phyloP scores from a whole-genome alignment of 2,329 filamentous ascomycete species.

The Fusarium solani-melongenae region DNA sequence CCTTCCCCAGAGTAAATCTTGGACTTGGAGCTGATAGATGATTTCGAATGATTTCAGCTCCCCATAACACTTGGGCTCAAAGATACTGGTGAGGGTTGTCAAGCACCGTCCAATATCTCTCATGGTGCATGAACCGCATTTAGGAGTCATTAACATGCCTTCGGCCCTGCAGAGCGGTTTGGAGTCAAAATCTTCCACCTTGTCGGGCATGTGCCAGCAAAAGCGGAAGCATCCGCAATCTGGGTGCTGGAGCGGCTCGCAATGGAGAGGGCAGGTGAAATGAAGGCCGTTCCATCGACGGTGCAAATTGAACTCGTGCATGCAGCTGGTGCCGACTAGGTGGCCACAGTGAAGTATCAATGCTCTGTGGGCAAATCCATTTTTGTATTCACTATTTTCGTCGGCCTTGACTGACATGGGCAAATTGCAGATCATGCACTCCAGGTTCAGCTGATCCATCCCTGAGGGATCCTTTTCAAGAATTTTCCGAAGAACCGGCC shows the following conservation, averaged over 20 bases:
- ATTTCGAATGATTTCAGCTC: background rate
- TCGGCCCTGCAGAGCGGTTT: too few relatives aligned
- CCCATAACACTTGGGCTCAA: accelerated
- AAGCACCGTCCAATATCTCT: background rate
- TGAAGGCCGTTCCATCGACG: too few relatives aligned
- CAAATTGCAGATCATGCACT: constrained; percentile 2
- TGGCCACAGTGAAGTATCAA: background rate
- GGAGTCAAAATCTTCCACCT: background rate
- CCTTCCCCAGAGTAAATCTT: background rate
- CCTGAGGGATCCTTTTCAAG: background rate
- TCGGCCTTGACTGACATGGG: background rate
- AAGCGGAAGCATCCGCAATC: background rate
- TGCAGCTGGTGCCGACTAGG: background rate
- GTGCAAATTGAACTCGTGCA: background rate
- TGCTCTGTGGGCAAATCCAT: background rate
- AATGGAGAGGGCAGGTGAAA: background rate
- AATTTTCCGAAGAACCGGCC: background rate
- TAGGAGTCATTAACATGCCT: background rate
- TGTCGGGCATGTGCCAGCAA: background rate
- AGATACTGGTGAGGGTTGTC: background rate
- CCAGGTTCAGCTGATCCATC: background rate
- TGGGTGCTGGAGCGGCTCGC: background rate
- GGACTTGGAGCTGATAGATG: background rate
- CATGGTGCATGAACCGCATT: background rate
- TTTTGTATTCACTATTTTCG: background rate